These are phyloP conservation scores for Asclepias syriaca DNA, from an alignment of 257 asterid genomes.

Conservation along the genomic window DNA sequence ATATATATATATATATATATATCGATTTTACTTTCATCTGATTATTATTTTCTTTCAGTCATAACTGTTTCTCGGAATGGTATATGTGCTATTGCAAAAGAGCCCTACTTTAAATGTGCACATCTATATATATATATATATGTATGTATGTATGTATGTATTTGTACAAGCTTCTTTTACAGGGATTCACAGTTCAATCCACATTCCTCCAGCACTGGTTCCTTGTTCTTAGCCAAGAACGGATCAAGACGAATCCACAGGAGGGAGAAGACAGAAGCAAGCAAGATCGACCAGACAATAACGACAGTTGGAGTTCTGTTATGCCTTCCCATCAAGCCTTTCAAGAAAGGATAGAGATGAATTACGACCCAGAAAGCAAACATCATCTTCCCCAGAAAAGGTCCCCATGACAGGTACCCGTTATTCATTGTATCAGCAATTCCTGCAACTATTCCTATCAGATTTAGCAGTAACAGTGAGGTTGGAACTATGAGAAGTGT, in stretches of 20 bases:
- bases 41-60: background rate
- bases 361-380: conserved; percentile 35
- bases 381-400: conserved; percentile 27
- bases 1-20: background rate
- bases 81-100: background rate
- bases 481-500: conserved; percentile 33
- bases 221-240: conserved; percentile 15
- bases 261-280: conserved; percentile 33
- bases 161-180: background rate
- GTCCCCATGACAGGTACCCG: conserved; percentile 31
- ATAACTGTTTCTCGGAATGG: background rate
- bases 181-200: conserved; percentile 25
- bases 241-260: conserved; percentile 35
- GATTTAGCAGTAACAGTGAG: conserved; percentile 24
- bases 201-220: conserved; percentile 29
- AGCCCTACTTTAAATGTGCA: too few relatives aligned
- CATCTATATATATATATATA: too few relatives aligned
- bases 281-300: conserved; percentile 28
- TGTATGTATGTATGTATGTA: too few relatives aligned
- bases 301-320: conserved; percentile 30
- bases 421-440: conserved; percentile 24
- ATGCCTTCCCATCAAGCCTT: conserved; percentile 31
- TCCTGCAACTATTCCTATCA: conserved; percentile 32
- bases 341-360: conserved; percentile 38
- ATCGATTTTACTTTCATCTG: background rate